Percentiles rank a stretch among this genome's conserved stretches.
Conservation (phyloP, 1,284 basidiomycete species). For the Pseudozyma hubeiensis region DNA sequence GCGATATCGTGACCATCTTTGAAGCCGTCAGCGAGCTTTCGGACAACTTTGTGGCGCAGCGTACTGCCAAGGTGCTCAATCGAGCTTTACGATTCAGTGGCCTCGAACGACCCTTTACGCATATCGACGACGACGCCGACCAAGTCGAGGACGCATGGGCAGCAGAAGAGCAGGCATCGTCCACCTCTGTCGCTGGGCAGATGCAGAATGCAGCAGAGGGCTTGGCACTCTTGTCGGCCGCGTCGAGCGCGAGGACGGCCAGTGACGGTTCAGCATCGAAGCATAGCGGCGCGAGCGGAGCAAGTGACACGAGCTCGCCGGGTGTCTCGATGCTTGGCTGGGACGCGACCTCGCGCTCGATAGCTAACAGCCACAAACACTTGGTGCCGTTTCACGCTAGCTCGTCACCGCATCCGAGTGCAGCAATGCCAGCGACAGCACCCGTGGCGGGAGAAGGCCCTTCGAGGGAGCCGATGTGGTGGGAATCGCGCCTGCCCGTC, state of each 20-base stretch:
- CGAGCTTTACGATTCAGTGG: conserved; percentile 18
- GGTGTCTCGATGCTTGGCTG: conserved; percentile 1
- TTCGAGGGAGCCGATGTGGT: conserved; percentile 31
- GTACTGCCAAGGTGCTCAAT: conserved; percentile 22
- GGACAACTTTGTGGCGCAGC: conserved; percentile 19
- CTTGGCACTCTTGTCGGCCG: conserved; percentile 30
- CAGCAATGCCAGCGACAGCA: background rate
- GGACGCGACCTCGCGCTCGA: background rate
- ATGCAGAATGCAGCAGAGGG: conserved; percentile 41
- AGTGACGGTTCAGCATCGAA: conserved; percentile 3
- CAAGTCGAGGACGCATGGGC: conserved; percentile 21
- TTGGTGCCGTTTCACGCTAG: background rate
- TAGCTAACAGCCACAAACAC: background rate
- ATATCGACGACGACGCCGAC: conserved; percentile 2
- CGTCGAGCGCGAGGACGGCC: conserved; percentile 17
- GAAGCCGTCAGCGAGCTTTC: conserved; percentile 29
- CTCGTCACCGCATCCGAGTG: background rate
- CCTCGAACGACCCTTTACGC: conserved; percentile 5
- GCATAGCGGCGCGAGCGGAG: conserved; percentile 1
- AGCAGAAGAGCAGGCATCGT: conserved; percentile 3
- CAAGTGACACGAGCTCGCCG: conserved; percentile 2
- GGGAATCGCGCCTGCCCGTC: conserved; percentile 12
- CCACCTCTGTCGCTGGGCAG: conserved; percentile 5
- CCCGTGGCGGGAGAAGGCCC: background rate
- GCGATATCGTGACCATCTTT: conserved; percentile 22